Evolutionary conservation across 495 filamentous ascomycete species (phyloP), one percentile per base, ranked within the genome.

Genomic region (Lepraria neglecta): DNA sequence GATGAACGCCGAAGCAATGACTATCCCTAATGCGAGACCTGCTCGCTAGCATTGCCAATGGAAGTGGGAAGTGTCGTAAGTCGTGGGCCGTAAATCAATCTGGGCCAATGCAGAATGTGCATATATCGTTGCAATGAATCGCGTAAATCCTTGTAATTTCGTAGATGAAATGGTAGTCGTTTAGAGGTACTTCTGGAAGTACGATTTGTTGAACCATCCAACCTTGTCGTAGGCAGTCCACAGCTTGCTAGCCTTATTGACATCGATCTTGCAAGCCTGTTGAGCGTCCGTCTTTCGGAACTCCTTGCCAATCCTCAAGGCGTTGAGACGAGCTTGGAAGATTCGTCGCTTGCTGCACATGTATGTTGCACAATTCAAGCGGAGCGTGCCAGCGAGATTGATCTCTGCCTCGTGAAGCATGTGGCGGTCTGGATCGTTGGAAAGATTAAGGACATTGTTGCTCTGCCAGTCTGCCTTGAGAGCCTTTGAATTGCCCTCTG

Each of bases 221-320:
- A 95, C 89, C 55, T 85, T 86, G 24, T 97, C 88, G 70, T 89
- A 98, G 31, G 90, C 91, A 46, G 86, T 85, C 91, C 91, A 96
- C 56, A 98, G 80, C 72, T 94, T 95, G 67, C 90, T 95, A 31
- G 94, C 91, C 80, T 98, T 98, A 78, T 97, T 97, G 72, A 97
- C 94, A 71, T 98, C 94, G 63, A 97, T 96, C 78, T 95, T 95
- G 82, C 91, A 96, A 30, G 90, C 90, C 72, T 95, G 90, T 73
- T 98, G 94, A 38, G 91, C 89, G 71, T 96, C 89, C n/a, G 94
- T 97, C 83, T 97, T 98, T 64, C 90, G 82, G 69, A 98, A 98
- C 68, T 94, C 89, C 73, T 95, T 94, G 67, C 82, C 81, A 53
- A 85, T 83, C 53, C 74, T 74, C 47, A 89, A 74, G 27, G 87